Conservation (phyloP, 192 early-diverging fungal genomes). For the Dissophora globulifera region DNA sequence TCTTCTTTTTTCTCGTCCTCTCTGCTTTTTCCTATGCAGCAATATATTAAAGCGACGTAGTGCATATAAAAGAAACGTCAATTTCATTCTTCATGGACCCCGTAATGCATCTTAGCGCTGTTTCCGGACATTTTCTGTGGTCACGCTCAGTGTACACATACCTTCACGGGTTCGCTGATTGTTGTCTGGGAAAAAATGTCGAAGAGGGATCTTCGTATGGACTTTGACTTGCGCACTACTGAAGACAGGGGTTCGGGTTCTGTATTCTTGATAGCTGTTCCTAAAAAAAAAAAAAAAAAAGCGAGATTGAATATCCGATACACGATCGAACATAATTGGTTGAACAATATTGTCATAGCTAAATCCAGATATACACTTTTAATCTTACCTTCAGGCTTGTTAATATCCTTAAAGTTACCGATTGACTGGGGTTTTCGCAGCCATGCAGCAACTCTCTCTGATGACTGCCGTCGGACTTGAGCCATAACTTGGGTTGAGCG, state of each 20-base stretch:
- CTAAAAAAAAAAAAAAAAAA: neutral
- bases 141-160: neutral
- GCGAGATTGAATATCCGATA: too few relatives aligned
- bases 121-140: too few relatives aligned
- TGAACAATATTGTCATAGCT: too few relatives aligned
- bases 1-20: conserved; percentile 14
- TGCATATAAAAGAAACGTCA: too few relatives aligned
- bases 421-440: conserved; percentile 43
- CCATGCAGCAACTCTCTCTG: conserved; percentile 36
- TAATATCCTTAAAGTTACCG: conserved; percentile 24
- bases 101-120: too few relatives aligned
- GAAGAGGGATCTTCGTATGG: conserved; percentile 38
- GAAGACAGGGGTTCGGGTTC: neutral
- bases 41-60: neutral
- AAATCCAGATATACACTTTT: too few relatives aligned
- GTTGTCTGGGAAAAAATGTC: conserved; percentile 31
- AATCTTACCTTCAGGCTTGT: conserved; percentile 22
- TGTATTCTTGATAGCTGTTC: neutral
- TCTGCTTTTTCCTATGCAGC: conserved; percentile 5
- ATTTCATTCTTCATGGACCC: too few relatives aligned
- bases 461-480: conserved; percentile 24
- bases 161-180: conserved; percentile 3
- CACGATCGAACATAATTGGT: too few relatives aligned
- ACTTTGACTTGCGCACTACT: conserved; percentile 27
- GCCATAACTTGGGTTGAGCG: neutral